Evolutionary conservation across 768 basidiomycete species (phyloP).

Genomic region (Rhizopogon vulgaris): DNA sequence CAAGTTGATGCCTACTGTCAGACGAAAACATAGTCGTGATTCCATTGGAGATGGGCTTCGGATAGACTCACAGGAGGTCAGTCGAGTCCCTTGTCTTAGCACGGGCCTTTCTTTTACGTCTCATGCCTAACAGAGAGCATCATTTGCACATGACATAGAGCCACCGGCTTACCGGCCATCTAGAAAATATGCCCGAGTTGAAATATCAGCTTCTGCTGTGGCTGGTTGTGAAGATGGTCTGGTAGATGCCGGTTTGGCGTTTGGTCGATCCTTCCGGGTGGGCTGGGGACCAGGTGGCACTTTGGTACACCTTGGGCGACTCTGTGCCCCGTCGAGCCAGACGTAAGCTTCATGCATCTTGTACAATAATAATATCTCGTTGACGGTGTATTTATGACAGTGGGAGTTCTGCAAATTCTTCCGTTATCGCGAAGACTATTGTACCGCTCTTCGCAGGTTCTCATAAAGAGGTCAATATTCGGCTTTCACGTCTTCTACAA

Average conservation of each 20-base stretch:
- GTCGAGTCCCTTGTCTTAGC: slow-evolving; percentile 15
- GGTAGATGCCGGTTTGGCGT: slow-evolving; percentile 77
- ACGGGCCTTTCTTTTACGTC: not conserved
- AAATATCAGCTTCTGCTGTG: slow-evolving; percentile 58
- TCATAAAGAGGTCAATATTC: slow-evolving; percentile 28
- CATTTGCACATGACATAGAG: slow-evolving; percentile 71
- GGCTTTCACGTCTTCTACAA: slow-evolving; percentile 60
- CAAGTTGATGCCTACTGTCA: slow-evolving; percentile 34
- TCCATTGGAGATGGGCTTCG: slow-evolving; percentile 68
- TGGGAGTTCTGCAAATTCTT: slow-evolving; percentile 54
- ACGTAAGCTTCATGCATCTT: slow-evolving; percentile 37
- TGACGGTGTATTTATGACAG: slow-evolving; percentile 23
- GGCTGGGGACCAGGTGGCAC: slow-evolving; percentile 84
- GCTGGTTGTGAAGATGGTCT: slow-evolving; percentile 58
- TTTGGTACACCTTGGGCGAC: slow-evolving; percentile 68
- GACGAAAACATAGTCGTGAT: slow-evolving; percentile 72
- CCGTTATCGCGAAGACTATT: slow-evolving; percentile 46
- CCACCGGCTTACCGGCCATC: slow-evolving; percentile 66
- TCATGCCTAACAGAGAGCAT: slow-evolving; percentile 50
- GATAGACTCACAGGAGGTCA: slow-evolving; percentile 55
- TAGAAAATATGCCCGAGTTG: slow-evolving; percentile 74
- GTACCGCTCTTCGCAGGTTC: slow-evolving; percentile 34
- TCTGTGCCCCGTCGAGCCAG: slow-evolving; percentile 53
- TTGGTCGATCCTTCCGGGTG: slow-evolving; percentile 85
- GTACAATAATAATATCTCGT: not conserved